Base-by-base conservation (phyloP, 2,329 filamentous ascomycete species). In the Hymenotorrendiella dingleyae region DNA sequence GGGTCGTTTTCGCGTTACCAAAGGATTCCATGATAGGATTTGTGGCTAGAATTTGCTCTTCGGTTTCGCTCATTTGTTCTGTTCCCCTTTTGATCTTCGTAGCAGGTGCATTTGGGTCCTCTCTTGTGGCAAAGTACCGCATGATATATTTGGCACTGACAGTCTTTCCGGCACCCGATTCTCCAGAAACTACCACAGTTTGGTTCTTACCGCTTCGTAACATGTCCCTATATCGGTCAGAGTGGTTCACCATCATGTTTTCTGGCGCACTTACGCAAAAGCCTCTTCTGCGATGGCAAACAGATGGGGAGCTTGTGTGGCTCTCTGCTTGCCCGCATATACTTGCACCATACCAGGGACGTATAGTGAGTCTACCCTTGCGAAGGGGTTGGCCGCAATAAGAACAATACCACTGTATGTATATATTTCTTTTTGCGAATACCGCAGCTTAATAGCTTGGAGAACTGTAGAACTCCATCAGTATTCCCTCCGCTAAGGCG, bases 21-120 rank as follows among this genome's bases (percentile, higher is more conserved):
- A 98, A 98, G 24, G 93, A 91, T 78, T 98, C 93, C 93, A 98
- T 98, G 64, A 98, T 95, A 28, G 93, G 93, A 64, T 98, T 98
- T 41, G 93, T 98, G 22, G 93, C 93, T 54, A 98, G 71, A 62
- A 98, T 98, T 65, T 94, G 90, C 71, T 98, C 91, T 68, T 98
- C 93, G 1, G 93, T 98, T 71, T 96, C 87, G 64, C 90, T 97
- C 83, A 97, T 97, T 52, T 82, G 63, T 45, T 86, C 84, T 57
- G 80, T 72, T 48, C 87, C 86, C 61, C 76, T 76, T 67, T 87
- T 93, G 42, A 74, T 74, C 57, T 86, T 82, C 51, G 80, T 83
- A 36, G 84, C 83, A 12, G 88, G 84, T 63, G 90, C 86, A 58
- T 94, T 88, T 43, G 93, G 89, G 6, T 90, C 84, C 67, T 96